phyloP scores from a whole-genome alignment of 2,329 filamentous ascomycete genomes.

The Thielaviopsis musarum region DNA sequence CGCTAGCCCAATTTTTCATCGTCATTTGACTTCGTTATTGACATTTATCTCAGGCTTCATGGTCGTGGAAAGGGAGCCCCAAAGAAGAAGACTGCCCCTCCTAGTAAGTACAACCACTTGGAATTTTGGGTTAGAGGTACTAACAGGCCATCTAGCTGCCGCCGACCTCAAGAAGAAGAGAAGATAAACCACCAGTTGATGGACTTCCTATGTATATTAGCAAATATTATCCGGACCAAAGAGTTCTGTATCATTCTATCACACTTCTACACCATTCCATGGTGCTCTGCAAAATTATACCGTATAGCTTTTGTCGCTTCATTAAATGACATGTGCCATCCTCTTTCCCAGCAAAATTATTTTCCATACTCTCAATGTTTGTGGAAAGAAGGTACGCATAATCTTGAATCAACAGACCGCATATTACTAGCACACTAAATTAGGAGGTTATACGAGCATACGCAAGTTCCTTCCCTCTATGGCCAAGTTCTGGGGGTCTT shows the following conservation, averaged over 20 bases:
- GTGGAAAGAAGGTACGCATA: not conserved
- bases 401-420: not conserved
- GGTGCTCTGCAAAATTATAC: not conserved
- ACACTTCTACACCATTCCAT: not conserved
- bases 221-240: constrained; percentile 2
- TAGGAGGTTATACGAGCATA: not conserved
- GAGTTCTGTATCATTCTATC: constrained; percentile 9
- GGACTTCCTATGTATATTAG: constrained; percentile 6
- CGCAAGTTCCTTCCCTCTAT: not conserved
- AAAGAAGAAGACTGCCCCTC: constrained; percentile 60
- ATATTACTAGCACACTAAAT: not conserved
- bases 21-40: not conserved
- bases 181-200: constrained; percentile 11
- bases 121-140: not conserved
- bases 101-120: constrained; percentile 18
- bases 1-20: not conserved
- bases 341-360: too few relatives aligned
- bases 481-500: not conserved
- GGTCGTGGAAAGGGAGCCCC: constrained; percentile 72
- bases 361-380: too few relatives aligned
- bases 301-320: not conserved
- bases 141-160: constrained; percentile 5
- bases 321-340: not conserved
- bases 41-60: constrained; percentile 31
- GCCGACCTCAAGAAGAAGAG: constrained; percentile 14